Conservation (phyloP, 352 stramenopile genomes). For the Globisporangium ultimum region DNA sequence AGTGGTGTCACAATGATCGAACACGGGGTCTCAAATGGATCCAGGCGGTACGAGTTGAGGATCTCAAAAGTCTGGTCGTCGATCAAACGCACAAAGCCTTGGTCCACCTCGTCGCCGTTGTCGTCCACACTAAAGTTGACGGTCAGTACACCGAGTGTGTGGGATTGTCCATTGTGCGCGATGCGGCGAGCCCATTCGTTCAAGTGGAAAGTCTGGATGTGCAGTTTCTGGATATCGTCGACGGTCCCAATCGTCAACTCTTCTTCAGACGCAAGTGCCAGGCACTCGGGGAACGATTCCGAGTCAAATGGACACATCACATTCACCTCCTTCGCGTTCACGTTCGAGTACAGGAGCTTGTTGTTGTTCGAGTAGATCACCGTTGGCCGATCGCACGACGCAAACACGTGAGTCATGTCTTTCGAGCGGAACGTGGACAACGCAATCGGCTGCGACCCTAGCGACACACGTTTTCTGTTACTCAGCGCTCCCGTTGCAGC, state of each 20-base stretch:
- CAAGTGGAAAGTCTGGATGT: constrained; percentile 96
- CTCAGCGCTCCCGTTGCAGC: constrained; percentile 36
- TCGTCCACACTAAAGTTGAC: constrained; percentile 82
- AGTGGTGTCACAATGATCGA: constrained; percentile 83
- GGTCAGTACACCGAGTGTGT: constrained; percentile 81
- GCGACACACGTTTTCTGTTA: constrained; percentile 92
- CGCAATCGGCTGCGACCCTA: constrained; percentile 94
- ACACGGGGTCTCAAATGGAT: constrained; percentile 86
- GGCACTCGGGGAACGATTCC: constrained; percentile 91
- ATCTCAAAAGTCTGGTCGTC: constrained; percentile 97
- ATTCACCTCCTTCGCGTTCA: constrained; percentile 91
- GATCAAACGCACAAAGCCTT: constrained; percentile 92
- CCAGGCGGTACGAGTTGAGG: constrained; percentile 81
- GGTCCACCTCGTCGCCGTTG: constrained; percentile 81
- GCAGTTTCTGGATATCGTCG: constrained; percentile 98
- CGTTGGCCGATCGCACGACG: constrained; percentile 95
- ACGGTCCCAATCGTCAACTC: constrained; percentile 96
- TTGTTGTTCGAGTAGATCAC: constrained; percentile 96
- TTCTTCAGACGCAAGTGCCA: constrained; percentile 94
- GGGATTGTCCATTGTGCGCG: constrained; percentile 74
- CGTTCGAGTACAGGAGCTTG: constrained; percentile 97
- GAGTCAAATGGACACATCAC: constrained; percentile 93
- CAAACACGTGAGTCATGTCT: constrained; percentile 95
- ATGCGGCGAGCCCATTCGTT: constrained; percentile 93
- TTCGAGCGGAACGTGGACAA: constrained; percentile 92